Base-by-base conservation (phyloP, 2,329 filamentous ascomycete genomes). In the Cordyceps tenuipes region DNA sequence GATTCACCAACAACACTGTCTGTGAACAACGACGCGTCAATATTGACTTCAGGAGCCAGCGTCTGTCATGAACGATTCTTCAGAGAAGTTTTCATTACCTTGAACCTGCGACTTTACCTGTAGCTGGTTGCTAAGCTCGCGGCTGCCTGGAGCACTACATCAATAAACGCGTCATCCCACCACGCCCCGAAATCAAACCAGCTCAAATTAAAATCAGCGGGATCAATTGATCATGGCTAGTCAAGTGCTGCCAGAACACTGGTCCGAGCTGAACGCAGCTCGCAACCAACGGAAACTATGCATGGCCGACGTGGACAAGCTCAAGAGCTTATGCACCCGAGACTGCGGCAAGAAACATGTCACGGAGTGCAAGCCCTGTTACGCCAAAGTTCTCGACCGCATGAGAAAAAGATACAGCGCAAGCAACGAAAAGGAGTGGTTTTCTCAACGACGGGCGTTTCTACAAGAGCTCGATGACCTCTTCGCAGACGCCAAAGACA, bases 401-500 rank as follows among this genome's bases (percentile, higher is more conserved):
- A 72, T 84, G 66, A 70, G 72, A 21, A 63, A 64, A 46, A 66
- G 73, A 13, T 76, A 73, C 57, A 68, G 66, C 53, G 70, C 71
- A n/a, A 68, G 68, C 29, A 62, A 67, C 47, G 71, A 69, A 19
- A 68, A 65, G 21, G 79, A 82, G 66, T 84, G 82, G 82, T 83
- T 83, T 67, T 72, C 77, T 2, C 74, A 75, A 50, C 72, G 80
- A 36, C 72, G 72, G 34, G 71, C 71, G 8, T 82, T 84, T 61
- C 70, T 82, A 23, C 71, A 75, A 57, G 78, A 80, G 59, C 72
- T 84, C 12, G 78, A 80, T 62, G 68, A 69, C 50, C 66, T 82
- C 50, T 78, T 84, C 62, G 68, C 77, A 5, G 76, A 79, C 55
- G 79, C 77, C 56, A 77, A 75, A 64, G 70, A 73, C 17, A 70